These are phyloP conservation scores for Podila epicladia DNA, from an alignment of 192 early-diverging fungal genomes.

Conservation along the genomic window DNA sequence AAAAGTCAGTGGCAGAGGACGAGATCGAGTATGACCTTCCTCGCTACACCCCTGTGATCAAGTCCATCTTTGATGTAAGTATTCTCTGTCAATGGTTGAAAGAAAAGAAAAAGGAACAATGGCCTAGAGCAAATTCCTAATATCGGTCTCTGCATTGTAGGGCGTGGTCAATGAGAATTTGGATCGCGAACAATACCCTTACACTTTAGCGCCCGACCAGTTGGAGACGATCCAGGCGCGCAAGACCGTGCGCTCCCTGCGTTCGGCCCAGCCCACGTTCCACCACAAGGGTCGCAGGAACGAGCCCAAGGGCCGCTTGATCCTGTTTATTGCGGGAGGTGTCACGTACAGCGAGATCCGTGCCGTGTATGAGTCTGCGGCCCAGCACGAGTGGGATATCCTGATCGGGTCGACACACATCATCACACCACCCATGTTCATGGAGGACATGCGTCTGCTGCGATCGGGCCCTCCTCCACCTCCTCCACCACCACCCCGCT, in stretches of 20 bases:
- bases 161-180: constrained; percentile 62
- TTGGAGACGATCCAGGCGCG: constrained; percentile 46
- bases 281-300: constrained; percentile 51
- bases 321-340: constrained; percentile 87
- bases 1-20: constrained; percentile 55
- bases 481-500: constrained; percentile 40
- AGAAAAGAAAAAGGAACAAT: too few relatives aligned
- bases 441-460: constrained; percentile 74
- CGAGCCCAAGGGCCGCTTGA: constrained; percentile 58
- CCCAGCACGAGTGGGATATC: constrained; percentile 72
- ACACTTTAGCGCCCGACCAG: constrained; percentile 53
- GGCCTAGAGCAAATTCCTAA: neutral
- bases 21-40: constrained; percentile 78
- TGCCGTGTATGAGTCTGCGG: constrained; percentile 69
- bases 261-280: constrained; percentile 46
- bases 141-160: constrained; percentile 19
- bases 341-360: constrained; percentile 80
- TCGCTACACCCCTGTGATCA: constrained; percentile 81
- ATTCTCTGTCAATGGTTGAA: neutral
- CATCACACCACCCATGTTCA: constrained; percentile 75
- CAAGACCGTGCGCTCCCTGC: constrained; percentile 46
- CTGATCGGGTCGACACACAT: constrained; percentile 83
- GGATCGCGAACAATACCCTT: constrained; percentile 73
- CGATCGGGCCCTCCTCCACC: constrained; percentile 34
- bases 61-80: constrained; percentile 56